phyloP scores from a whole-genome alignment of 2,329 filamentous ascomycete genomes.

The Monascus ruber region DNA sequence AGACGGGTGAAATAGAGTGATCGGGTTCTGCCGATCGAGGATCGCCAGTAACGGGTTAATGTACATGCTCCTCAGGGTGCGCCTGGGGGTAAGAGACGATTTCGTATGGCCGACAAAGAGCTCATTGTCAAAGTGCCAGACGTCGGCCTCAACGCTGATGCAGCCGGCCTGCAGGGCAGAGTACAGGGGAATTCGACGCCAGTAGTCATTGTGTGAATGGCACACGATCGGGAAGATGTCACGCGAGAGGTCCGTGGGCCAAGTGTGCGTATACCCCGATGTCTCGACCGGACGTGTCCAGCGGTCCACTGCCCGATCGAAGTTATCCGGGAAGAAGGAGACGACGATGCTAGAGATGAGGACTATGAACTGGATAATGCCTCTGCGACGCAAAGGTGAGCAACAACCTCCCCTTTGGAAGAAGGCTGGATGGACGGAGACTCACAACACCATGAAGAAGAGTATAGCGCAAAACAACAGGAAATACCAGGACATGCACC shows the following conservation, averaged over 20 bases:
- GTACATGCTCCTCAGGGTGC: conserved; percentile 42
- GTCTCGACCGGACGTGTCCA: conserved; percentile 32
- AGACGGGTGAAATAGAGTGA: conserved; percentile 23
- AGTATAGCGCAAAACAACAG: conserved; percentile 7
- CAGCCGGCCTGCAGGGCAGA: conserved; percentile 46
- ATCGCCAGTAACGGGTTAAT: conserved; percentile 41
- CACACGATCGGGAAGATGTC: conserved; percentile 40
- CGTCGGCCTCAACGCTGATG: conserved; percentile 46
- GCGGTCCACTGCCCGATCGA: conserved; percentile 22
- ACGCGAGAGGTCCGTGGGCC: conserved; percentile 40
- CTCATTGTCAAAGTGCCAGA: conserved; percentile 44
- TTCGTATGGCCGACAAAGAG: conserved; percentile 45
- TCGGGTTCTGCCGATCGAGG: conserved; percentile 39
- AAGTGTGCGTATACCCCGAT: conserved; percentile 23
- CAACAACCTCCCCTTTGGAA: background rate
- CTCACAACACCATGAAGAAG: conserved; percentile 26
- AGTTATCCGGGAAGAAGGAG: conserved; percentile 32
- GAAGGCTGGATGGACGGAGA: background rate
- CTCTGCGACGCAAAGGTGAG: conserved; percentile 13
- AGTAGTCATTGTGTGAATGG: conserved; percentile 51
- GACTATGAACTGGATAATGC: conserved; percentile 30
- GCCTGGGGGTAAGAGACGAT: conserved; percentile 33
- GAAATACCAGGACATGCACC: too few relatives aligned
- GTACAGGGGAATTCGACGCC: conserved; percentile 43
- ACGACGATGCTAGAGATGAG: conserved; percentile 26